Base-by-base conservation (phyloP, 345 rosid species). In the Hypericum perforatum region DNA sequence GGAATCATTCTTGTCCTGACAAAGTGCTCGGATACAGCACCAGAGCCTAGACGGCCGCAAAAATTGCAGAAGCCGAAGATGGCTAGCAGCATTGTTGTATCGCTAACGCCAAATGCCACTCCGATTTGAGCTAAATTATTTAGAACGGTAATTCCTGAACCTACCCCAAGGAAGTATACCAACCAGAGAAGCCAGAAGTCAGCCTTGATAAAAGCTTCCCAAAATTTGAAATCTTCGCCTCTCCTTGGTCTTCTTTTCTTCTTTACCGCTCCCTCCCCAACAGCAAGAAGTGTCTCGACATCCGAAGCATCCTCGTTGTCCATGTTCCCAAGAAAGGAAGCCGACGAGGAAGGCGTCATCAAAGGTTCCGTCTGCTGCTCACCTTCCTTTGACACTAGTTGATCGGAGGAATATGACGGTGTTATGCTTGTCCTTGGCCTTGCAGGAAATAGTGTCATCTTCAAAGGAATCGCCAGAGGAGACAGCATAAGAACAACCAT, bases 111-210 rank as follows among this genome's bases (percentile, higher is more conserved):
- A 49, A 77, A 74, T 9, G 94, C 86, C 57, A 71, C 41, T 8
- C 96, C 96, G 37, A 92, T 80, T 74, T 92, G 98, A 44, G 98
- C 92, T 80, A 92, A 82, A 74, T 92, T 88, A 74, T 92, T 92
- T 41, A 85, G 82, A 65, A 88, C 77, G 0, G 98, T 88, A 38
- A 85, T 75, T 22, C 98, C 98, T 50, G 98, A 65, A 70, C 97
- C 98, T 55, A 77, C 86, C 46, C 97, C 98, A 0, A 85, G 79
- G 73, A 92, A 92, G 64, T 78, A 88, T 11, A 69, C 75, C 53
- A 73, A 43, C 97, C 97, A 88, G 45, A 92, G 97, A 61, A 94
- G 95, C 99, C 99, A 94, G 71, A 84, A 94, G 69, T 94, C 97
- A 39, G 94, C 95, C 81, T 88, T 88, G 59, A 82, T 58, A 46